Base-by-base conservation (phyloP, 371 early-diverging fungal species). In the Mortierella sp. region DNA sequence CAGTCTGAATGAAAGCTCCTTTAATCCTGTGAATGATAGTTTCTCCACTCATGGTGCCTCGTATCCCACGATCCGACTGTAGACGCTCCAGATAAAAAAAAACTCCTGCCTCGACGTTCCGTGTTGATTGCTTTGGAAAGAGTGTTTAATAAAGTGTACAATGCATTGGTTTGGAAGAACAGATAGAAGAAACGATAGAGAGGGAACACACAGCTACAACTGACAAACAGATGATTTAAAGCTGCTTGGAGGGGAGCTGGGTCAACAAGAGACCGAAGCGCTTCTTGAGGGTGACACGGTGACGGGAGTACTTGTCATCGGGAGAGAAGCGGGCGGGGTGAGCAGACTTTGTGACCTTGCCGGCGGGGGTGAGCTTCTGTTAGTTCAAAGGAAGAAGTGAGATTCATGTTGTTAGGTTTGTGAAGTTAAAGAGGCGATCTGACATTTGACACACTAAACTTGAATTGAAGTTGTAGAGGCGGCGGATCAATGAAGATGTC, bases 241-340 rank as follows among this genome's bases (percentile, higher is more conserved):
- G 58, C 81, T 82, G 81, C 88, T 84, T 81, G 75, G 77, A 78
- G 55, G 91, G 88, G 82, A 91, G 92, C 91, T 97, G 97, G 56
- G 97, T 95, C 76, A 94, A 93, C 72, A 99, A 91, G 55, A 98
- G 87, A 72, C 96, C 96, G 90, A 96, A 98, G 77, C 99, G 93
- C 88, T 96, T 96, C 95, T 99, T 99, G 87, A 99, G 93, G n/a
- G 97, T 97, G 58, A 99, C 96, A 78, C 99, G 95, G 88, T 99
- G 98, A 80, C 98, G 96, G 79, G 98, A 98, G 94, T 93, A 99
- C 91, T 99, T 98, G 94, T 99, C 99, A 89, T 99, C 99, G 72
- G 99, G 99, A 41, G 98, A 98, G 93, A 99, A 99, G 75, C 99
- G 96, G 32, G 99, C 96, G 49, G 99, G 99, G 88, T 99, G 99